phyloP scores from a whole-genome alignment of 192 early-diverging fungal genomes.

The Coemansia sp. region DNA sequence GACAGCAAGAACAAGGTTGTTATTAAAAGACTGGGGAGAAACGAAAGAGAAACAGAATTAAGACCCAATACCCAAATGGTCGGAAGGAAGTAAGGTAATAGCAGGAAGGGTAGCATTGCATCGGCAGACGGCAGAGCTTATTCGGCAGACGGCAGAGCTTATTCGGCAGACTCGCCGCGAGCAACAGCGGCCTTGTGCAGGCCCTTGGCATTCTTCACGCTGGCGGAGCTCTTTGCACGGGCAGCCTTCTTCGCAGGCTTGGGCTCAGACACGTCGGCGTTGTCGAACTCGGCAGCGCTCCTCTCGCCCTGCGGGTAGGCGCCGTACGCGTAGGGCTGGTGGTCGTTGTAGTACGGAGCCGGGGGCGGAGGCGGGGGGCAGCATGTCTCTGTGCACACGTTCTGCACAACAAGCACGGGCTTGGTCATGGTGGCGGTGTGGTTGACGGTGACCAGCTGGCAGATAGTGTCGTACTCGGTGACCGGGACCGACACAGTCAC shows the following conservation, averaged over 20 bases:
- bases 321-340: conserved; percentile 9
- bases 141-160: too few relatives aligned
- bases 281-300: conserved; percentile 7
- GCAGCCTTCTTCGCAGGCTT: conserved; percentile 8
- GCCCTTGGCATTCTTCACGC: conserved; percentile 22
- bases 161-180: background rate
- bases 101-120: too few relatives aligned
- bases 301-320: conserved; percentile 1
- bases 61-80: too few relatives aligned
- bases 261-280: conserved; percentile 3
- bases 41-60: too few relatives aligned
- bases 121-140: too few relatives aligned
- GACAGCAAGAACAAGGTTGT: too few relatives aligned
- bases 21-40: too few relatives aligned
- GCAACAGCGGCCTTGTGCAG: conserved; percentile 10
- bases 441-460: conserved; percentile 49
- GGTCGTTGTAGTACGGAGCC: conserved; percentile 5
- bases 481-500: conserved; percentile 37
- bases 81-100: too few relatives aligned
- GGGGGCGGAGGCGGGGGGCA: conserved; percentile 18
- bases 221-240: background rate
- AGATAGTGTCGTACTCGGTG: conserved; percentile 51
- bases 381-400: conserved; percentile 40
- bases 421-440: conserved; percentile 45
- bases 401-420: conserved; percentile 52